phyloP scores from a whole-genome alignment of 129 eudicot genomes.

The Dittrichia graveolens region DNA sequence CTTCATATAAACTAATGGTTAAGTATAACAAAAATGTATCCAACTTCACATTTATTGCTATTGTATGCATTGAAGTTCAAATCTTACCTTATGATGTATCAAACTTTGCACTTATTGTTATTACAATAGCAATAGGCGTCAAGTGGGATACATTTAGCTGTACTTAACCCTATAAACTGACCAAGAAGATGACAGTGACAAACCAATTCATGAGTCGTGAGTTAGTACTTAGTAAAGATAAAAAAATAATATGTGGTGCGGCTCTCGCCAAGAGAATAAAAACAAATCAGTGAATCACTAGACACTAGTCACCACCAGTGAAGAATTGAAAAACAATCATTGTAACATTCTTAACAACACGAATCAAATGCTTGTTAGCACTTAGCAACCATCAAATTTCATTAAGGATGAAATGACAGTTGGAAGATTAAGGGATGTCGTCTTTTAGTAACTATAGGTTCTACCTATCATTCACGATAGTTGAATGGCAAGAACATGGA shows the following conservation, averaged over 20 bases:
- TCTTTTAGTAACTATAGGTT: conserved; percentile 3
- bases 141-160: too few species aligned
- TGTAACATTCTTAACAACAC: not conserved
- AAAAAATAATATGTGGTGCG: not conserved
- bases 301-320: too few species aligned
- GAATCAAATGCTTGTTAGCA: not conserved
- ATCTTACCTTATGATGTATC: too few species aligned
- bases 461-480: not conserved
- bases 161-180: not conserved
- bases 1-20: not conserved
- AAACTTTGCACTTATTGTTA: too few species aligned
- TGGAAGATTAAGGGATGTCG: conserved; percentile 1
- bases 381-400: conserved; percentile 4
- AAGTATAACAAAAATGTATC: too few species aligned
- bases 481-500: not conserved
- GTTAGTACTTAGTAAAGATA: not conserved
- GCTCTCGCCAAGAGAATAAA: not conserved
- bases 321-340: too few species aligned
- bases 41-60: too few species aligned
- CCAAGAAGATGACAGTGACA: conserved; percentile 6
- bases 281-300: not conserved
- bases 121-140: too few species aligned
- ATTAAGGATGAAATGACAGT: not conserved
- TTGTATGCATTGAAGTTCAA: too few species aligned
- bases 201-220: not conserved